Conservation (phyloP, 2,329 filamentous ascomycete genomes). For the Curvularia verruculosa region DNA sequence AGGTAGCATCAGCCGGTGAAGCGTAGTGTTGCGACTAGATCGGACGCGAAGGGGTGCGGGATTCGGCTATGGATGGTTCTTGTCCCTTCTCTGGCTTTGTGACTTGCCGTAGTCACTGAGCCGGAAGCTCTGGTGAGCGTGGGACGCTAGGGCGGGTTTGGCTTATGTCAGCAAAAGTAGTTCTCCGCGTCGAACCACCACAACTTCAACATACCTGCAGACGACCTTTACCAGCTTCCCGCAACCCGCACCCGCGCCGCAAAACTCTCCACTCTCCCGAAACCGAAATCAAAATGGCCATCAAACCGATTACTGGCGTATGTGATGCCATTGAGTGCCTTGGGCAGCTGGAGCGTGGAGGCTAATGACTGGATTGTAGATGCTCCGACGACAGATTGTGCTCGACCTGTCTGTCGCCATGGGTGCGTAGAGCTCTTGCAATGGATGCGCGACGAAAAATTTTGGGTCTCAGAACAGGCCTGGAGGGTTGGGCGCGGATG, state of each 20-base stretch:
- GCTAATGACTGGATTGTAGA: constrained; percentile 54
- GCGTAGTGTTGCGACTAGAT: constrained; percentile 7
- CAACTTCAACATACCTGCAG: constrained; percentile 35
- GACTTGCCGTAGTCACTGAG: constrained; percentile 11
- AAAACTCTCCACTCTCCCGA: constrained; percentile 38
- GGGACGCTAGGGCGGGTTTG: constrained; percentile 18
- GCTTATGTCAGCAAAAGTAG: constrained; percentile 14
- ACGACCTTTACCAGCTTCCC: constrained; percentile 38
- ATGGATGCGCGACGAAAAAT: neutral
- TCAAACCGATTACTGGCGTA: constrained; percentile 61
- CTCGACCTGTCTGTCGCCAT: constrained; percentile 70
- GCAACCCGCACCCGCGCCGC: constrained; percentile 34
- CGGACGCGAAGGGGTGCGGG: constrained; percentile 13
- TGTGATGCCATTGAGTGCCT: constrained; percentile 45
- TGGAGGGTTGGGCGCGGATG: constrained; percentile 4
- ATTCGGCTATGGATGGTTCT: constrained; percentile 9
- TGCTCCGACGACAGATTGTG: constrained; percentile 69
- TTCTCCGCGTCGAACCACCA: constrained; percentile 38
- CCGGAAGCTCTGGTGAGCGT: constrained; percentile 27
- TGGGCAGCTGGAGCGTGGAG: constrained; percentile 16
- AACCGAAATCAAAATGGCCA: constrained; percentile 46
- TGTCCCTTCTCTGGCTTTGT: constrained; percentile 26
- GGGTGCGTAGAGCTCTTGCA: constrained; percentile 56
- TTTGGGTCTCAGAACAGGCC: neutral
- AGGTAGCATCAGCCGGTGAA: constrained; percentile 13